phyloP scores from a whole-genome alignment of 73 alveolate species.

The Paramecium sexaurelia region DNA sequence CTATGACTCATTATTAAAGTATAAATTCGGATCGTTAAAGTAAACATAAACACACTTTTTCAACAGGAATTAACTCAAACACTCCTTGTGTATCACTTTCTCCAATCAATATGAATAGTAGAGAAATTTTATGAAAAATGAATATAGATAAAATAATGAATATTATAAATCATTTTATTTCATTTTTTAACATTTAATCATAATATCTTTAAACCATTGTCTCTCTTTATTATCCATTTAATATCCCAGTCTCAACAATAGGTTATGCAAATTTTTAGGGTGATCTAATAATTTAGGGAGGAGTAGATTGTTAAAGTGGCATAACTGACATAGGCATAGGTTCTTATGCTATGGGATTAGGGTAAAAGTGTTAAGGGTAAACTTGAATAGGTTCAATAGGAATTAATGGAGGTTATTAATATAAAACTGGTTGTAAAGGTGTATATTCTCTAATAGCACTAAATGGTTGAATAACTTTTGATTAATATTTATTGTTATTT shows the following conservation, averaged over 20 bases:
- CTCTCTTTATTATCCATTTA: background rate
- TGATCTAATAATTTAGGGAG: background rate
- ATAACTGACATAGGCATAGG: background rate
- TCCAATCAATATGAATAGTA: background rate
- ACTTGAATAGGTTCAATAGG: background rate
- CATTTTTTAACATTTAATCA: slow-evolving; percentile 10
- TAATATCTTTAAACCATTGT: slow-evolving; percentile 16
- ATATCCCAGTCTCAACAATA: background rate
- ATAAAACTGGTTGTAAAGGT: background rate
- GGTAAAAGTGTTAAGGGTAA: background rate
- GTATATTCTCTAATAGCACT: background rate
- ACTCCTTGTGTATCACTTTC: background rate
- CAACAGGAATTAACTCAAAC: background rate
- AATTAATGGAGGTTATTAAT: background rate
- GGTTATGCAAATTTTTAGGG: background rate
- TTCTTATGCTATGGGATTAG: background rate
- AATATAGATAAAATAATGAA: background rate
- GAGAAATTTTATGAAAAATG: background rate
- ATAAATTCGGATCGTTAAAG: background rate
- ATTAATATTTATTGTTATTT: background rate
- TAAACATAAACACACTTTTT: slow-evolving; percentile 11
- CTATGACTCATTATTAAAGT: background rate
- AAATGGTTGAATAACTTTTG: background rate
- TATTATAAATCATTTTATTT: background rate
- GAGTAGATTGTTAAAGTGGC: background rate